Percentiles rank a stretch among this genome's conserved stretches.
These are phyloP conservation scores for Schizothecium vesticola DNA, from an alignment of 495 filamentous ascomycete genomes.

Conservation along the genomic window DNA sequence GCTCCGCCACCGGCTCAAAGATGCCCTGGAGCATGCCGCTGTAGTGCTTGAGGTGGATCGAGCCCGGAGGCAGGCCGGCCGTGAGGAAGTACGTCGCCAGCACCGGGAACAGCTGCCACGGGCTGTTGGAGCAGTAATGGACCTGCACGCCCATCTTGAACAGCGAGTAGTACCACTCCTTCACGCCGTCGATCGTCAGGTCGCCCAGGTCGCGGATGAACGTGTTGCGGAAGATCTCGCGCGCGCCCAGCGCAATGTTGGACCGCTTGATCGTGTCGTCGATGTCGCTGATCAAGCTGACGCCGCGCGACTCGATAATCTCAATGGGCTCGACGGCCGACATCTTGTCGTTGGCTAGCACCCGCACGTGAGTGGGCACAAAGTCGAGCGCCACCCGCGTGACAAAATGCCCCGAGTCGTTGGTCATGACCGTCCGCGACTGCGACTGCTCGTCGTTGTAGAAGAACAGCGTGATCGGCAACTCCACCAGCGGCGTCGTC, in stretches of 20 bases:
- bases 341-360: constrained; percentile 80
- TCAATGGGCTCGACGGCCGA: constrained; percentile 70
- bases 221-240: constrained; percentile 92
- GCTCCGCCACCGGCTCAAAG: constrained; percentile 92
- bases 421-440: constrained; percentile 71
- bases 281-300: constrained; percentile 95
- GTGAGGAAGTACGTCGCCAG: constrained; percentile 74
- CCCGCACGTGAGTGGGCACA: constrained; percentile 79
- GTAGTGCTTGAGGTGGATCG: constrained; percentile 93
- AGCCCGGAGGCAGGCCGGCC: constrained; percentile 77
- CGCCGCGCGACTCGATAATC: constrained; percentile 70
- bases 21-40: constrained; percentile 94
- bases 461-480: constrained; percentile 85
- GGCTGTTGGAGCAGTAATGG: constrained; percentile 91
- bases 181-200: constrained; percentile 77
- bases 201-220: constrained; percentile 83
- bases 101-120: constrained; percentile 92
- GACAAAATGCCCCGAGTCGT: constrained; percentile 81
- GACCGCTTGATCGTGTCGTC: constrained; percentile 98
- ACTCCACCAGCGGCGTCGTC: constrained; percentile 65
- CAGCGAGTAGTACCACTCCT: constrained; percentile 79
- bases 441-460: constrained; percentile 75
- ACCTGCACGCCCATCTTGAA: constrained; percentile 74
- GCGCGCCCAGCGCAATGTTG: constrained; percentile 75
- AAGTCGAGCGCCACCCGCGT: constrained; percentile 77